phyloP scores from a whole-genome alignment of 2,329 filamentous ascomycete genomes.

The Fusarium anguioides region DNA sequence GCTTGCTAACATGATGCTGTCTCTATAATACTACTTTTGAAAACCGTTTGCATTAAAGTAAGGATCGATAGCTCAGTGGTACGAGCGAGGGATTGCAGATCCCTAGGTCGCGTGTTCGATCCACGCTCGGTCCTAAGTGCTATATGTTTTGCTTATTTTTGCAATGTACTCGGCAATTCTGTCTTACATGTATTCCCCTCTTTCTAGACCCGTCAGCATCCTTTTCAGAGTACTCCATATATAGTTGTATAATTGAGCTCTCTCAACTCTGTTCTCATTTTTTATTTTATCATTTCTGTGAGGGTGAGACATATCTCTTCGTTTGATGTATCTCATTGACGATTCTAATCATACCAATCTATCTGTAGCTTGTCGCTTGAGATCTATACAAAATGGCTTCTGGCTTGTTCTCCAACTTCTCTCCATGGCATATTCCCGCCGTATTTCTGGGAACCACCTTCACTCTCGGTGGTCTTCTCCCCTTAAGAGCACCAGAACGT shows the following conservation, averaged over 20 bases:
- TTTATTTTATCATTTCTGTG: neutral
- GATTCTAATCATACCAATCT: neutral
- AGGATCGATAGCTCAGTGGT: slow-evolving; percentile 44
- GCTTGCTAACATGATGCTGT: accelerated
- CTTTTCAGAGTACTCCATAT: neutral
- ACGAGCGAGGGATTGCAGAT: slow-evolving; percentile 43
- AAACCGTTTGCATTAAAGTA: neutral
- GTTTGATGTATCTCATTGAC: neutral
- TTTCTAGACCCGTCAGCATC: neutral
- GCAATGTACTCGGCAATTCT: neutral
- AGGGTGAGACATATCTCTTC: no score
- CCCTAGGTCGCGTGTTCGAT: slow-evolving; percentile 43
- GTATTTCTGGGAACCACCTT: slow-evolving; percentile 47
- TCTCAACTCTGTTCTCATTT: neutral
- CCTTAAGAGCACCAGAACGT: slow-evolving; percentile 47
- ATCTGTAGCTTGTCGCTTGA: neutral
- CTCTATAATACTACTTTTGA: accelerated
- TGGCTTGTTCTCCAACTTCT: slow-evolving; percentile 22
- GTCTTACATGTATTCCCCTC: neutral
- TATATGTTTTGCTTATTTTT: slow-evolving; percentile 8
- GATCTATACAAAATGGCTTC: slow-evolving; percentile 20
- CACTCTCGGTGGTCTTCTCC: slow-evolving; percentile 49
- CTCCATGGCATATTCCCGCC: slow-evolving; percentile 43
- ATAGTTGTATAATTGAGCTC: neutral
- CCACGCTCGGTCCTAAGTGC: slow-evolving; percentile 36